phyloP scores from a whole-genome alignment of 768 basidiomycete species.

The Amanita thiersii region DNA sequence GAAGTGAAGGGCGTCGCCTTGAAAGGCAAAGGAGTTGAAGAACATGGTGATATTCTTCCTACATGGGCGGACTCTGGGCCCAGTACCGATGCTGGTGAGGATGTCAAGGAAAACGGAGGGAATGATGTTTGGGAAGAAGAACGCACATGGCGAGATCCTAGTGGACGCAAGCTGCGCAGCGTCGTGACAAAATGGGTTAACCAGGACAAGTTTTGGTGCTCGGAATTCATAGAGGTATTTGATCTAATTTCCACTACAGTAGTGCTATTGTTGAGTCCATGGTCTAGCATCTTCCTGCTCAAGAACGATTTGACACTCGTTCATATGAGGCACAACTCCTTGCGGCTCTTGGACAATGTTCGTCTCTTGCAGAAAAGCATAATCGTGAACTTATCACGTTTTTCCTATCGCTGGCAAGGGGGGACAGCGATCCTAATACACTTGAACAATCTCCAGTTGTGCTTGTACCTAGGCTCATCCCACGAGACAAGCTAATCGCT shows the following conservation, averaged over 20 bases:
- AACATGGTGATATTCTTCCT: not conserved
- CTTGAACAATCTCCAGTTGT: constrained; percentile 28
- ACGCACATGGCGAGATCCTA: constrained; percentile 72
- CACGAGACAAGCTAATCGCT: constrained; percentile 53
- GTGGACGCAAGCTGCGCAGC: constrained; percentile 50
- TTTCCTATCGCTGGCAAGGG: constrained; percentile 45
- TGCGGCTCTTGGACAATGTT: constrained; percentile 54
- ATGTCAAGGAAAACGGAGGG: constrained; percentile 16
- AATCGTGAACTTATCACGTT: constrained; percentile 81
- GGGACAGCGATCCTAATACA: constrained; percentile 18
- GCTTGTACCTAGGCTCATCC: constrained; percentile 54
- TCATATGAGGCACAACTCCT: constrained; percentile 83
- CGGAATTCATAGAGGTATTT: constrained; percentile 25
- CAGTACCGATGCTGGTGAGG: not conserved
- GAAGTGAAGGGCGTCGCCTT: constrained; percentile 39
- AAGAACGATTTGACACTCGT: constrained; percentile 59
- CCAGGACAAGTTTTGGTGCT: constrained; percentile 17
- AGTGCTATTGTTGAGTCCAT: not conserved
- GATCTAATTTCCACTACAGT: constrained; percentile 12
- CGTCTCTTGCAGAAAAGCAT: constrained; percentile 76
- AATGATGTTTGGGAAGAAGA: constrained; percentile 57
- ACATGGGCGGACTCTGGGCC: not conserved
- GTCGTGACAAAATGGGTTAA: constrained; percentile 41
- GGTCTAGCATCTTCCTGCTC: constrained; percentile 20
- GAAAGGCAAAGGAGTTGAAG: constrained; percentile 12